phyloP scores from a whole-genome alignment of 768 basidiomycete genomes.

The Crassisporium funariophilum region DNA sequence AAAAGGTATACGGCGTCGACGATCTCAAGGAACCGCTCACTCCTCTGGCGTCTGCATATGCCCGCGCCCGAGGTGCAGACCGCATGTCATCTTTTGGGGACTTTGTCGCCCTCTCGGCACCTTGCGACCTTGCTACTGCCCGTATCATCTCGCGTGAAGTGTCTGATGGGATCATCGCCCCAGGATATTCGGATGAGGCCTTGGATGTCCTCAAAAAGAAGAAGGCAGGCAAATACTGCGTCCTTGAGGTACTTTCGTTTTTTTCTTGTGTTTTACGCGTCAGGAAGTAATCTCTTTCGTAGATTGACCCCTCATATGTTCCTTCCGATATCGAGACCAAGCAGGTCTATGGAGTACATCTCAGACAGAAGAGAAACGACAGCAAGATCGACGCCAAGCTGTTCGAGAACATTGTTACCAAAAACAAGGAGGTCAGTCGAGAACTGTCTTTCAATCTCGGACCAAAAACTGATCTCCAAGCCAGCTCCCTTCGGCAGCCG shows the following conservation, averaged over 20 bases:
- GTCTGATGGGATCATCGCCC: conserved; percentile 97
- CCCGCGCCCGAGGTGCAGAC: conserved; percentile 96
- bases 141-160: conserved; percentile 98
- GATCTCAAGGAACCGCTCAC: conserved; percentile 91
- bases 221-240: conserved; percentile 98
- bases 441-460: neutral
- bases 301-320: conserved; percentile 88
- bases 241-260: conserved; percentile 71
- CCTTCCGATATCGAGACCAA: conserved; percentile 87
- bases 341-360: conserved; percentile 89
- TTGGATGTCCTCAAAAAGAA: conserved; percentile 92
- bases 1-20: conserved; percentile 94
- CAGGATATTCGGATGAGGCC: conserved; percentile 86
- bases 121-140: conserved; percentile 93
- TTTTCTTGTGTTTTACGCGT: neutral
- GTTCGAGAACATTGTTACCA: conserved; percentile 87
- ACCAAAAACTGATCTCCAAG: neutral
- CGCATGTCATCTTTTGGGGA: conserved; percentile 99
- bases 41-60: conserved; percentile 89
- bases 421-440: conserved; percentile 76
- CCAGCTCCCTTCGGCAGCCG: conserved; percentile 73
- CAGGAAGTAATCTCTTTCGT: conserved; percentile 1
- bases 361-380: conserved; percentile 92
- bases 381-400: conserved; percentile 78
- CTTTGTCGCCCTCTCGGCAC: conserved; percentile 93